Conservation (phyloP, 169 alveolate species). For the Eimeria maxima region DNA sequence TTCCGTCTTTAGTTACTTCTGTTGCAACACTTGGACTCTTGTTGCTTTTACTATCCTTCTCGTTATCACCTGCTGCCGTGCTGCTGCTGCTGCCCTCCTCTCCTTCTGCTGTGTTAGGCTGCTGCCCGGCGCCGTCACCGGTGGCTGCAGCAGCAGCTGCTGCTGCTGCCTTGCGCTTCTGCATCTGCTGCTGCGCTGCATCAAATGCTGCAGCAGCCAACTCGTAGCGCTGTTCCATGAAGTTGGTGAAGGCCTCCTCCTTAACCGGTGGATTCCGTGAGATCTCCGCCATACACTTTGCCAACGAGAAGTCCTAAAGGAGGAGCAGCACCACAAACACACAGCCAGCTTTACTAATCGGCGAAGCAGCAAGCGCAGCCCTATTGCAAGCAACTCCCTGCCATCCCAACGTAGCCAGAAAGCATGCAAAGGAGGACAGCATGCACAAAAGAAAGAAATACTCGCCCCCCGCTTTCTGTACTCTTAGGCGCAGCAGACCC, state of each 20-base stretch:
- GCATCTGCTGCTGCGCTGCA: constrained; percentile 73
- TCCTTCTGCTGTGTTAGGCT: neutral
- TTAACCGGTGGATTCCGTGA: constrained; percentile 52
- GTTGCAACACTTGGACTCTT: neutral
- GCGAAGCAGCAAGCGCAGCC: too few species aligned
- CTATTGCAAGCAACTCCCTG: too few species aligned
- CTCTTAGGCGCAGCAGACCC: too few species aligned
- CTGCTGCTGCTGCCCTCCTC: constrained; percentile 7
- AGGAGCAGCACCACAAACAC: neutral
- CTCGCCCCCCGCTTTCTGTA: too few species aligned
- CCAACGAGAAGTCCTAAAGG: constrained; percentile 63
- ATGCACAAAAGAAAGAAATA: neutral
- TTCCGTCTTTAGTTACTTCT: neutral
- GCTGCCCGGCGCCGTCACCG: neutral
- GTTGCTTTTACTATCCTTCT: neutral
- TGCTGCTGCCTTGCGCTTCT: constrained; percentile 47
- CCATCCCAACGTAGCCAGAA: too few species aligned
- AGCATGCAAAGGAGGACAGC: too few species aligned
- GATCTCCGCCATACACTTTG: constrained; percentile 72
- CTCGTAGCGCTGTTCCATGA: constrained; percentile 52
- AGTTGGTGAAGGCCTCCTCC: neutral
- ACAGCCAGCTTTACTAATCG: too few species aligned
- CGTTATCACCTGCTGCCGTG: neutral
- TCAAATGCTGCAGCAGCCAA: constrained; percentile 65
- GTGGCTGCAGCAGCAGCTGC: constrained; percentile 57